Evolutionary conservation across 768 basidiomycete species (phyloP), one percentile per base, ranked within the genome.

Genomic region (Podaxis sp.): DNA sequence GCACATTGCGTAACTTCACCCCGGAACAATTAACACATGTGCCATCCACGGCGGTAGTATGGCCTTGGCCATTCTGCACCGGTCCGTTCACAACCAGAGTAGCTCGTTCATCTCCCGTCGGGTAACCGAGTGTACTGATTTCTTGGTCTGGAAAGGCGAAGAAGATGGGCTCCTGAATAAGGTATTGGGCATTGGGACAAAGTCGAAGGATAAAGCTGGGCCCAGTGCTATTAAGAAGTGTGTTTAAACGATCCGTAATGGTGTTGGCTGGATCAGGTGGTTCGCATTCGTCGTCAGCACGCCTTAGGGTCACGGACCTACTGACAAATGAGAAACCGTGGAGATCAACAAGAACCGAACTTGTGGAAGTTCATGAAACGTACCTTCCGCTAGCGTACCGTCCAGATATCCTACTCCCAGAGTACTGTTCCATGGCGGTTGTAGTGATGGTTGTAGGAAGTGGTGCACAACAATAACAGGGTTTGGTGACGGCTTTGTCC

Each of bases 101-200:
- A 4, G 93, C 93, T 61, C 93, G 79, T 9, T 79, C 76, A 56
- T 80, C 75, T 21, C 79, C 90, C 0, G 79, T 83, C 0, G 93
- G 93, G 62, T 92, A 89, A 14, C 90, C 90, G 5, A 78, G 66
- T 0, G 93, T 95, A 64, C 85, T 90, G 50, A 95, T 93, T 73
- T 94, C 93, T 72, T 95, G 88, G 65, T 86, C 77, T 0, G 82
- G 77, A 10, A 84, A 81, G 0, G 85, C 77, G 65, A 91, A 92
- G 35, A 80, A 72, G 53, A 95, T 78, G 0, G 90, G 86, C 2
- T 83, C 80, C 56, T 82, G 79, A 62, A 93, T 82, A 62, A 80
- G 61, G 68, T 95, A 94, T 51, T 80, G 73, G 56, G 79, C 71
- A 32, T 75, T 72, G 1, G 85, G 85, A 72, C 93, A 95, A 2